Conservation (phyloP, 768 basidiomycete genomes). For the Lactarius vividus region DNA sequence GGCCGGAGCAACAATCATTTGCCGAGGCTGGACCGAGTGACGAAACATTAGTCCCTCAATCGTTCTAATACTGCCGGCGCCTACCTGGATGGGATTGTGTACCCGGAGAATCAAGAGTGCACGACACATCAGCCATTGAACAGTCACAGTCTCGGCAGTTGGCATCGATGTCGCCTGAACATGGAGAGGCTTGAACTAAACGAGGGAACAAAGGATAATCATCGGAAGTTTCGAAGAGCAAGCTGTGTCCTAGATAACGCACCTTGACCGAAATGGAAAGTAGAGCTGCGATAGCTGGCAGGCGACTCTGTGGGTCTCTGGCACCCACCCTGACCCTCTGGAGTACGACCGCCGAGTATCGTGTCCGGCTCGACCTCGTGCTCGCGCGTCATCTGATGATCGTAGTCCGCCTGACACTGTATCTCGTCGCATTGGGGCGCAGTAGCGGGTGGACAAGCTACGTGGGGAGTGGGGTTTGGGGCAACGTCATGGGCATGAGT, state of each 20-base stretch:
- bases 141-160: neutral
- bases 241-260: neutral
- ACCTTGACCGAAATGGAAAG: neutral
- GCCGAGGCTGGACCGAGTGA: neutral
- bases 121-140: neutral
- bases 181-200: constrained; percentile 1
- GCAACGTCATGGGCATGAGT: neutral
- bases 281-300: neutral
- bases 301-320: constrained; percentile 6
- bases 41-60: neutral
- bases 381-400: constrained; percentile 1
- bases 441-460: neutral
- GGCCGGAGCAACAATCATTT: constrained; percentile 1
- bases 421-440: neutral
- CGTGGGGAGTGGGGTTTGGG: neutral
- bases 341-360: constrained; percentile 13
- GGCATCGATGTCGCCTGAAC: neutral
- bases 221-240: neutral
- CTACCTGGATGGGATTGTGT: neutral
- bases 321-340: constrained; percentile 19
- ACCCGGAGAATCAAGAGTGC: neutral
- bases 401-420: neutral
- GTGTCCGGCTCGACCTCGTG: neutral
- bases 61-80: neutral
- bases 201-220: neutral